A percentile compares a stretch with the other conserved stretches of the same genome.
phyloP scores from a whole-genome alignment of 2,329 filamentous ascomycete genomes.

The Pseudogymnoascus sp. region DNA sequence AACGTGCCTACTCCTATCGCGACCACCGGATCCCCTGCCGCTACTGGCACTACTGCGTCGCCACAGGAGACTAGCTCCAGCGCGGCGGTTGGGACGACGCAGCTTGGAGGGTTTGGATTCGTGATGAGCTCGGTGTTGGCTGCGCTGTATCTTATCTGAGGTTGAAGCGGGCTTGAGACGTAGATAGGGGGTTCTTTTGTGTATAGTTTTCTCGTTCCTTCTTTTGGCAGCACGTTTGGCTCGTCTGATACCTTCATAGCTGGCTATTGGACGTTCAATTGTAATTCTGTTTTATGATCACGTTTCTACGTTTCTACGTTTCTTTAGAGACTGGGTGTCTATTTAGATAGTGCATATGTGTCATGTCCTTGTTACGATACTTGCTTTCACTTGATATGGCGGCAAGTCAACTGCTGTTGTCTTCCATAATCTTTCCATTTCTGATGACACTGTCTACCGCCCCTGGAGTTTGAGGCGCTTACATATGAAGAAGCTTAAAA shows the following conservation, averaged over 20 bases:
- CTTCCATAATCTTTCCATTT: neutral
- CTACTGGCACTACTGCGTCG: slow-evolving; percentile 7
- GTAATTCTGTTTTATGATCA: neutral
- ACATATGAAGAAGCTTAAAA: neutral
- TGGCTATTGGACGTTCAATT: neutral
- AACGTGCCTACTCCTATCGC: slow-evolving; percentile 48
- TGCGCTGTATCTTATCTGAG: neutral
- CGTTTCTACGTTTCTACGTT: neutral
- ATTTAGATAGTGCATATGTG: neutral
- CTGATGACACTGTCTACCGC: neutral
- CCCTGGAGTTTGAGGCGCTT: neutral
- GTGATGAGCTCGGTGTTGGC: neutral
- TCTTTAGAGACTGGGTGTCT: neutral
- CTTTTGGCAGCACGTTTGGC: neutral
- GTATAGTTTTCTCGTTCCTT: no score
- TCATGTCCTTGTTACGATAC: neutral
- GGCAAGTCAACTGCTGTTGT: neutral
- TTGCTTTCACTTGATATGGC: neutral
- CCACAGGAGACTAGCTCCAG: neutral
- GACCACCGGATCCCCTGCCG: slow-evolving; percentile 23
- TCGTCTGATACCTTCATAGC: slow-evolving; percentile 2
- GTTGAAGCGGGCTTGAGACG: neutral
- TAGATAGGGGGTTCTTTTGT: neutral
- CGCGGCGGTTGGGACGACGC: neutral
- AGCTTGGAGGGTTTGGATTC: neutral